Evolutionary conservation across 345 rosid genomes (phyloP).

Genomic region (Salix koriyanagi): DNA sequence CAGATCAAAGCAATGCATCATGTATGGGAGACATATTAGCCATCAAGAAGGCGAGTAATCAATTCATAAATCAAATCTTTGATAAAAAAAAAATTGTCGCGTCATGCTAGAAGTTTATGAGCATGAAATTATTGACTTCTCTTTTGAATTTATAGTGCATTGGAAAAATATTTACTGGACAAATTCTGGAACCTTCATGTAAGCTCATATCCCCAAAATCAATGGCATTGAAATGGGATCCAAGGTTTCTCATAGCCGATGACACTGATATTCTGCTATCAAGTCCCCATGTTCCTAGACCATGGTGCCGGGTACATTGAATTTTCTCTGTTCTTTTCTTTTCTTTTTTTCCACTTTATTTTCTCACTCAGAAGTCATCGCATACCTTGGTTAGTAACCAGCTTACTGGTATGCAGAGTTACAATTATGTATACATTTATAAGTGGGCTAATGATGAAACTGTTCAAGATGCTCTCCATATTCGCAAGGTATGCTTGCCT

Average conservation of each 20-base stretch:
- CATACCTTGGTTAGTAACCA: not conserved
- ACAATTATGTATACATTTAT: slow-evolving; percentile 2
- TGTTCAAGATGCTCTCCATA: slow-evolving; percentile 31
- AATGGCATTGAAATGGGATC: slow-evolving; percentile 2
- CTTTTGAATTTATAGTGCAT: slow-evolving; percentile 19
- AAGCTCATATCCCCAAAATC: slow-evolving; percentile 8
- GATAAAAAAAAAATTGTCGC: not conserved
- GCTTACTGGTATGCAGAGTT: not conserved
- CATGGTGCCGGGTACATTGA: slow-evolving; percentile 33
- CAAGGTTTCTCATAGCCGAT: not conserved
- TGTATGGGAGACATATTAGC: slow-evolving; percentile 13
- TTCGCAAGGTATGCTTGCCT: slow-evolving; percentile 20
- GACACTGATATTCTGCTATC: slow-evolving; percentile 7
- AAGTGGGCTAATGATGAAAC: slow-evolving; percentile 28
- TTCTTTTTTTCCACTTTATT: not conserved
- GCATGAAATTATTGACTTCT: not conserved
- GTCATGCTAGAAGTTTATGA: not conserved
- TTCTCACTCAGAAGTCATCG: not conserved
- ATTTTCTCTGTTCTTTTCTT: not conserved
- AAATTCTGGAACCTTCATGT: slow-evolving; percentile 35
- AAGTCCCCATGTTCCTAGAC: not conserved
- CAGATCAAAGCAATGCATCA: slow-evolving; percentile 9
- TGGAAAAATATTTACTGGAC: slow-evolving; percentile 6
- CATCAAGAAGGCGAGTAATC: slow-evolving; percentile 12
- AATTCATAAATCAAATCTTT: not conserved